Percentiles rank a stretch among this genome's conserved stretches.
Conservation (phyloP, 208 protist genomes). For the Wallacemonas rigidus region DNA sequence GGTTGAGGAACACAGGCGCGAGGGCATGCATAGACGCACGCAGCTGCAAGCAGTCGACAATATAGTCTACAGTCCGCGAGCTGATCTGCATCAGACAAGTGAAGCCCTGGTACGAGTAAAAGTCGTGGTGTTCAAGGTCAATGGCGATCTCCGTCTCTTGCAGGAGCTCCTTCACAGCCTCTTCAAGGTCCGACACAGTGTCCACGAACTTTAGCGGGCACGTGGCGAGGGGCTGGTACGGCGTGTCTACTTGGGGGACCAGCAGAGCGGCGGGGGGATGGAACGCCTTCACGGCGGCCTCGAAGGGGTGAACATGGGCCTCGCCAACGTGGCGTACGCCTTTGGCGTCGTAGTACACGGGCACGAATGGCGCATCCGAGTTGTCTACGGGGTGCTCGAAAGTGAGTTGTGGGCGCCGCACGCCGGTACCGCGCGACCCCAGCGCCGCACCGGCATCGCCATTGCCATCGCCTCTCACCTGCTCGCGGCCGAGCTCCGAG, state of each 20-base stretch:
- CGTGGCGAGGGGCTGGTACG: slow-evolving; percentile 57
- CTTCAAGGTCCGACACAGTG: slow-evolving; percentile 50
- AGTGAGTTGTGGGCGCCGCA: slow-evolving; percentile 76
- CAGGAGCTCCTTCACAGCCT: slow-evolving; percentile 48
- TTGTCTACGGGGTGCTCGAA: slow-evolving; percentile 84
- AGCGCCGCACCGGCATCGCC: not conserved
- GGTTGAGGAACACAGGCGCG: slow-evolving; percentile 90
- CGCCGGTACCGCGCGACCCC: slow-evolving; percentile 25
- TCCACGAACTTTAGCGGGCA: slow-evolving; percentile 80
- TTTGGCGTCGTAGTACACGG: slow-evolving; percentile 58
- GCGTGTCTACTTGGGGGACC: slow-evolving; percentile 47
- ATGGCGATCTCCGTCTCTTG: slow-evolving; percentile 90
- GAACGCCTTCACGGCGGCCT: slow-evolving; percentile 55
- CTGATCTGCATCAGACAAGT: slow-evolving; percentile 99
- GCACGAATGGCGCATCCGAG: slow-evolving; percentile 57
- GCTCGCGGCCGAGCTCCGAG: slow-evolving; percentile 43
- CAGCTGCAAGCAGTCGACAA: slow-evolving; percentile 97
- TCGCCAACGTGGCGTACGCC: slow-evolving; percentile 52
- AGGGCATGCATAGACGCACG: slow-evolving; percentile 89
- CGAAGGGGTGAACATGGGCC: slow-evolving; percentile 78
- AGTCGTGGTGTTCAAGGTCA: slow-evolving; percentile 95
- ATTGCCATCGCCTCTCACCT: slow-evolving; percentile 3
- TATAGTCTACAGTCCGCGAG: slow-evolving; percentile 94
- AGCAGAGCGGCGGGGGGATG: slow-evolving; percentile 53
- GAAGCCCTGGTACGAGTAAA: slow-evolving; percentile 96